Base-by-base conservation (phyloP, 768 basidiomycete genomes). In the Boletus subcaerulescens region DNA sequence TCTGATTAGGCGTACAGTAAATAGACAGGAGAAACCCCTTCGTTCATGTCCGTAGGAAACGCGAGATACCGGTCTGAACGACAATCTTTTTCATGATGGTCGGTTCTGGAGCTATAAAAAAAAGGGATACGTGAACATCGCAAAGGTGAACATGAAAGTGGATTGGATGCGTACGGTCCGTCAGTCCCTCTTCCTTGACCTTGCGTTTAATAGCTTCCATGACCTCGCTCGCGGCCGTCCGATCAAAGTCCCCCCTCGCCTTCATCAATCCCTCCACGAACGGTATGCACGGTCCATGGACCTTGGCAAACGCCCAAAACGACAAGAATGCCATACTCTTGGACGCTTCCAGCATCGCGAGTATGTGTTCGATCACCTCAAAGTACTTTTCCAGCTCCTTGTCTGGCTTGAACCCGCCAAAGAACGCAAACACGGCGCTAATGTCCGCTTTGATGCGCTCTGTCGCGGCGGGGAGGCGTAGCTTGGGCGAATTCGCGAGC, bases 201-300 rank as follows among this genome's bases (percentile, higher is more conserved):
- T 94, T 98, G 46, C 93, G 81, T 69, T 88, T 91, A 60, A 98
- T 79, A 54, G 90, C 91, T 13, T 96, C 95, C 88, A 97, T 93
- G 32, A 96, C 89, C 55, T 98, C 95, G 61, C 76, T 87, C 17
- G 87, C 90, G 14, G 85, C 84, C 1, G 87, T 84, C n/a, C 93
- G 83, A 71, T 97, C 94, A 50, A 98, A 76, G 71, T 99, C 95
- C 51, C 89, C 88, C 48, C 97, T 80, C 5, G 89, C 85, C 67
- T 86, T 91, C 81, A 98, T 88, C 44, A 99, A 66, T 10, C 86
- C 83, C 68, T 98, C 96, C 31, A 97, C 88, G 64, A 97, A 98
- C 2, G 85, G 79, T 40, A 97, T 79, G 62, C 95, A 94, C 24
- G 96, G 93, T 5, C 97, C 97, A 70, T 96, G 89, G 22, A 88